Percentiles rank a stretch among this genome's conserved stretches.
Conservation (phyloP, 2,329 filamentous ascomycete genomes). For the Calonectria pauciramosa region DNA sequence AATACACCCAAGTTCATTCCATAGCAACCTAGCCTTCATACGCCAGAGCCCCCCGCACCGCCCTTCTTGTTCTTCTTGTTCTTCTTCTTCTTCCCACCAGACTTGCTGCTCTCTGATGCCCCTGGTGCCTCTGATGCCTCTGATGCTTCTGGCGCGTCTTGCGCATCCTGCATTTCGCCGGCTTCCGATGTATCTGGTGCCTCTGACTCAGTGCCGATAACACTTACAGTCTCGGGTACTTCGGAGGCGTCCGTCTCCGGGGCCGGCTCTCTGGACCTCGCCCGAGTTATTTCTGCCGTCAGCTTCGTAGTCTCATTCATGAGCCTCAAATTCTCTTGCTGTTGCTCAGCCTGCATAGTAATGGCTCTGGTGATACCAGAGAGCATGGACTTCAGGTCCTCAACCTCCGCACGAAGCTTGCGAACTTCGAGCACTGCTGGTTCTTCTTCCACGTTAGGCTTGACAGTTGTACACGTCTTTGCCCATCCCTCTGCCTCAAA, state of each 20-base stretch:
- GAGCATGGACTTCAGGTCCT: conserved; percentile 67
- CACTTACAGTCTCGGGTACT: conserved; percentile 32
- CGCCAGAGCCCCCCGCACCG: conserved; percentile 27
- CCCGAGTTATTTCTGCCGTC: conserved; percentile 8
- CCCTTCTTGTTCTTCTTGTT: conserved; percentile 45
- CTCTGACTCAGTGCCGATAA: conserved; percentile 30
- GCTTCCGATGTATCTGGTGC: conserved; percentile 20
- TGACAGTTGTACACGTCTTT: conserved; percentile 81
- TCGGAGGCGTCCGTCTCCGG: conserved; percentile 18
- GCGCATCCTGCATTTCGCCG: not conserved
- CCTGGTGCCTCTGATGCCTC: not conserved
- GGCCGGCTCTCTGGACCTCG: not conserved
- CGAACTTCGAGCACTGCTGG: conserved; percentile 78
- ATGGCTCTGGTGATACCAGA: conserved; percentile 47
- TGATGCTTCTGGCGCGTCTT: not conserved
- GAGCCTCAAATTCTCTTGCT: not conserved
- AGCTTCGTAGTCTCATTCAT: conserved; percentile 9
- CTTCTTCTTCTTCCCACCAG: conserved; percentile 43
- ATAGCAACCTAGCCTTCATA: conserved; percentile 18
- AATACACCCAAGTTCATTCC: not conserved
- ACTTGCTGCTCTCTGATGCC: conserved; percentile 30
- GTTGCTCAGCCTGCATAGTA: conserved; percentile 24
- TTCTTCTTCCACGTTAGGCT: conserved; percentile 87
- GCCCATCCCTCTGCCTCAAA: conserved; percentile 89
- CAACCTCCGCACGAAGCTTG: conserved; percentile 70